Percentiles rank a stretch among this genome's conserved stretches.
Conservation (phyloP, 2,329 filamentous ascomycete species). For the Colletotrichum tamarilloi region DNA sequence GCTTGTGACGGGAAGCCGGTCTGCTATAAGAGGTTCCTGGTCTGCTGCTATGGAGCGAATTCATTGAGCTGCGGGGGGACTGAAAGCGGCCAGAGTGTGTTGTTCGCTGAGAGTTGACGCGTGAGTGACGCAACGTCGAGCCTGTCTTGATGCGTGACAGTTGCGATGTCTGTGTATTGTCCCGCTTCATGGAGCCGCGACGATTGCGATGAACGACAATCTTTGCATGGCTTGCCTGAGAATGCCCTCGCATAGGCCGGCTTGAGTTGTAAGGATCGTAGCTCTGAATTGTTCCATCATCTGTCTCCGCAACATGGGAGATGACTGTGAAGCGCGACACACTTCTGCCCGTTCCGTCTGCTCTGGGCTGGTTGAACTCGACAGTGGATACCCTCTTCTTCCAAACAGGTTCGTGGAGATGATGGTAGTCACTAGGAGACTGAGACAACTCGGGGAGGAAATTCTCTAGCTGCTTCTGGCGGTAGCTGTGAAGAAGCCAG, state of each 20-base stretch:
- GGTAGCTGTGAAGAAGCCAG: constrained; percentile 82
- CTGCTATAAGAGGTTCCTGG: constrained; percentile 56
- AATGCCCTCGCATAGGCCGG: constrained; percentile 53
- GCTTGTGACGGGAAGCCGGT: constrained; percentile 58
- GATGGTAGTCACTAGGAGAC: constrained; percentile 92
- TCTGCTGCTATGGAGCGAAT: constrained; percentile 60
- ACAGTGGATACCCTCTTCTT: constrained; percentile 71
- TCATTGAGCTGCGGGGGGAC: constrained; percentile 55
- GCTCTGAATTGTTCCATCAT: constrained; percentile 66
- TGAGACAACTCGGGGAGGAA: constrained; percentile 85
- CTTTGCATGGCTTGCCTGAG: constrained; percentile 71
- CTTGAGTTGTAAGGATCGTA: constrained; percentile 89
- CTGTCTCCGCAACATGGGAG: constrained; percentile 67
- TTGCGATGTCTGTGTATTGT: constrained; percentile 49
- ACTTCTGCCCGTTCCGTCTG: constrained; percentile 61
- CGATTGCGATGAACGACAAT: constrained; percentile 72
- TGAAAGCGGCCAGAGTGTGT: constrained; percentile 43
- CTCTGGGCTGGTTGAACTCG: constrained; percentile 62
- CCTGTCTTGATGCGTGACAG: constrained; percentile 48
- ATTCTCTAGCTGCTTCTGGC: constrained; percentile 86
- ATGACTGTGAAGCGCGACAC: constrained; percentile 74
- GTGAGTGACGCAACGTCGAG: constrained; percentile 41
- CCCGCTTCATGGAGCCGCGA: constrained; percentile 31
- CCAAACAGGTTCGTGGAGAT: constrained; percentile 70
- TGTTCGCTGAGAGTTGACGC: constrained; percentile 47